A percentile compares a stretch with the other conserved stretches of the same genome.
Conservation (phyloP, 108 stramenopile species). For the Aurantiochytrium sp. region DNA sequence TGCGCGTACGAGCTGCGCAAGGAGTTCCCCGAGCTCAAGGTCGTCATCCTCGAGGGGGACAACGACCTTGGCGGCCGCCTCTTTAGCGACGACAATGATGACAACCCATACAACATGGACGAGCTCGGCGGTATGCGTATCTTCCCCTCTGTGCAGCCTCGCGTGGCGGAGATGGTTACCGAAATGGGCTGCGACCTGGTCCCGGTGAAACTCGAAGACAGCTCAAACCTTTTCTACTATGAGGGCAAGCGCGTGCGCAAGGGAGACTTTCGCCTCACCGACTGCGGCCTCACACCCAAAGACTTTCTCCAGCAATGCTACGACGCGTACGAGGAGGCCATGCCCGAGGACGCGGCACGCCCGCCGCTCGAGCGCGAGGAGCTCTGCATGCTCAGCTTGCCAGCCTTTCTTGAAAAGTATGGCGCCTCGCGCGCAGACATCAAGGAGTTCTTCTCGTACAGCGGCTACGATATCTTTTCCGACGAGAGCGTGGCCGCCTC, state of each 20-base stretch:
- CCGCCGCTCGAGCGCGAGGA: neutral
- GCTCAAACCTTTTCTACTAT: neutral
- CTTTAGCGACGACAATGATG: neutral
- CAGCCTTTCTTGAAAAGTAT: neutral
- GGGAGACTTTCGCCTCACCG: neutral
- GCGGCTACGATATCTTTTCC: conserved; percentile 14
- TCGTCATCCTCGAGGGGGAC: neutral
- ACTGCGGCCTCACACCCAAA: neutral
- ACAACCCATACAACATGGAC: neutral
- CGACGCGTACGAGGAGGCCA: neutral
- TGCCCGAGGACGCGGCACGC: neutral
- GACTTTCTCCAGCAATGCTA: neutral
- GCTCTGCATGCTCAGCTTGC: neutral
- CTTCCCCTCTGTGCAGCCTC: neutral
- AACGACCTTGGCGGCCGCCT: neutral
- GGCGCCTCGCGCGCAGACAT: neutral
- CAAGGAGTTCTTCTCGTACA: neutral
- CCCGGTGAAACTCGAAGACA: neutral
- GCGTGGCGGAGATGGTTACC: neutral
- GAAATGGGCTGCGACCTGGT: neutral
- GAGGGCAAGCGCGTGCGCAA: neutral
- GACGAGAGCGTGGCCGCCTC: neutral
- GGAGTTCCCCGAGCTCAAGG: neutral
- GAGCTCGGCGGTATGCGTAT: conserved; percentile 14
- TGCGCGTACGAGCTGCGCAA: neutral